These are phyloP conservation scores for Triangularia setosa DNA, from an alignment of 2,329 filamentous ascomycete genomes.

Conservation along the genomic window DNA sequence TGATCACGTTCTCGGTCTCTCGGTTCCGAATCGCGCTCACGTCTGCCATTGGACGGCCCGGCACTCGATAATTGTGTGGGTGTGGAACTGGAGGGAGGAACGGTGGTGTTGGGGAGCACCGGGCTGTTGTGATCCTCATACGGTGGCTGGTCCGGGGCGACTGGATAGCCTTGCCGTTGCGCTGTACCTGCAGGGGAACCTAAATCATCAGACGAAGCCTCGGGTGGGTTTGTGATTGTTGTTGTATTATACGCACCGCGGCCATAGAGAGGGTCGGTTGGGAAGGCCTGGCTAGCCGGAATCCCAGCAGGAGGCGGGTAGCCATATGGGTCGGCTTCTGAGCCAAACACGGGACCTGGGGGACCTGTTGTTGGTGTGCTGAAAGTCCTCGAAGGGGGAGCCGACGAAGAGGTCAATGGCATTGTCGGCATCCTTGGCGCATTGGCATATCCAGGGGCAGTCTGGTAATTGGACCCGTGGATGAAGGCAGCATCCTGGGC, in stretches of 20 bases:
- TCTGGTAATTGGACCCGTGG: slow-evolving; percentile 23
- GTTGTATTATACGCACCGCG: slow-evolving; percentile 54
- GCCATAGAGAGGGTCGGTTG: slow-evolving; percentile 53
- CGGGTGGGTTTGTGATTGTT: slow-evolving; percentile 24
- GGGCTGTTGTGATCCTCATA: slow-evolving; percentile 47
- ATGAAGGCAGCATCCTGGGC: slow-evolving; percentile 27
- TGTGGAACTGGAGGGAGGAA: slow-evolving; percentile 31
- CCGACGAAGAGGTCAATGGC: slow-evolving; percentile 23
- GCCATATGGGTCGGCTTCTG: slow-evolving; percentile 29
- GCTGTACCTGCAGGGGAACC: slow-evolving; percentile 48
- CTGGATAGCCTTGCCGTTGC: slow-evolving; percentile 36
- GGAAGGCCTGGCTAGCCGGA: slow-evolving; percentile 37
- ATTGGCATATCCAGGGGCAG: slow-evolving; percentile 17
- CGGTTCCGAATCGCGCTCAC: slow-evolving; percentile 35
- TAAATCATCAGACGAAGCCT: slow-evolving; percentile 45
- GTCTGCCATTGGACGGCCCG: slow-evolving; percentile 31
- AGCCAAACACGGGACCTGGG: slow-evolving; percentile 17
- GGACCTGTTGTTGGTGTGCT: slow-evolving; percentile 12
- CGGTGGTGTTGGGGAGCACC: slow-evolving; percentile 35
- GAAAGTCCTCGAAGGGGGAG: slow-evolving; percentile 22
- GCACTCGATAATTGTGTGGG: slow-evolving; percentile 37
- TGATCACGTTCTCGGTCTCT: slow-evolving; percentile 38
- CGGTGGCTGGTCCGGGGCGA: slow-evolving; percentile 44
- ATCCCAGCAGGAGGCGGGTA: slow-evolving; percentile 17
- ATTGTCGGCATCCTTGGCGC: slow-evolving; percentile 30